Evolutionary conservation across 441 rosid species (phyloP), one percentile per base, ranked within the genome.

Genomic region (Theobroma grandiflorum): DNA sequence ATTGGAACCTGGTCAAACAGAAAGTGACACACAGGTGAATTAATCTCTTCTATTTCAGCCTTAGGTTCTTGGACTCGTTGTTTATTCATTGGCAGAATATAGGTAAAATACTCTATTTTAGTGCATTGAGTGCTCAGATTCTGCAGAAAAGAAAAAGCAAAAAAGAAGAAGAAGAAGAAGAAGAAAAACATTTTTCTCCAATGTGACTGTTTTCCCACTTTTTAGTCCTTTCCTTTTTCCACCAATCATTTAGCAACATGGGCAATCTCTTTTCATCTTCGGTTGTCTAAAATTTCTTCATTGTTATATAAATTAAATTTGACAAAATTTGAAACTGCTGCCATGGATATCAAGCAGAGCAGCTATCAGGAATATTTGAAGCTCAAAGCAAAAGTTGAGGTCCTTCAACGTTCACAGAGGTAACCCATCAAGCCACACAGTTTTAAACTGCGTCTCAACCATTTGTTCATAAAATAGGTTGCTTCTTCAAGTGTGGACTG

Each of bases 321-420:
- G 10, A 61, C 38, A 2, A 42, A 74, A 66, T 53, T 78, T 67
- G 42, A 64, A 55, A 55, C 16, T 72, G 10, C 26, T 22, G 22
- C 10, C 35, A 76, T 71, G 52, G 52, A 65, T 61, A 61, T 80
- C 66, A 78, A 75, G 72, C 89, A 90, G 95, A 83, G 76, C 76
- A 82, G 71, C 79, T 91, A 89, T 79, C 86, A 87, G 82, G 90
- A 90, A 81, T 90, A 88, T 80, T 63, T 90, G 68, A 86, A 81
- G 80, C 90, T 92, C 72, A 92, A 89, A 84, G 80, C 84, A 79
- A 87, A 81, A 78, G 88, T 82, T 77, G 94, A 92, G 66, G 78
- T 68, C 64, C 85, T 92, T 42, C 93, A 90, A 74, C 83, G 72
- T 38, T 79, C 90, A 15, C 94, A 92, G 71, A 89, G 95, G 95